These are phyloP conservation scores for Penicillium maclennaniae DNA, from an alignment of 495 filamentous ascomycete genomes.

Conservation along the genomic window DNA sequence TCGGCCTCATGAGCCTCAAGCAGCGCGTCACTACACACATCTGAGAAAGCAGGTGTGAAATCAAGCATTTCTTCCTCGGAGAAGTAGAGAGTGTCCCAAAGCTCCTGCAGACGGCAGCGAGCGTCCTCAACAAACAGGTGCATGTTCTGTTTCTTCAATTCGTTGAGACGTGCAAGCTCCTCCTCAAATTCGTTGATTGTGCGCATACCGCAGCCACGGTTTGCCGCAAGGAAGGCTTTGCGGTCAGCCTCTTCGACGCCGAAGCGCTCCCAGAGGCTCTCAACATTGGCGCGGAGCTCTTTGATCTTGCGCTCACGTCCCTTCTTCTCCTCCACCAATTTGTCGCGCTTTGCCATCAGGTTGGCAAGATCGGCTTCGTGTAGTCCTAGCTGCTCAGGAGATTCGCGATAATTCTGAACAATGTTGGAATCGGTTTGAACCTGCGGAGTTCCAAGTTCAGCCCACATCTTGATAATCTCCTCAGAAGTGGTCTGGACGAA, in stretches of 20 bases:
- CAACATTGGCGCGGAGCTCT: constrained; percentile 69
- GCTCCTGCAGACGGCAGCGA: constrained; percentile 79
- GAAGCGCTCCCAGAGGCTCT: constrained; percentile 84
- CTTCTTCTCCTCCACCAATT: constrained; percentile 89
- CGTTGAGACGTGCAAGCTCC: constrained; percentile 78
- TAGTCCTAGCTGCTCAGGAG: constrained; percentile 89
- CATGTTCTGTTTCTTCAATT: constrained; percentile 90
- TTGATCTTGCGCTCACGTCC: constrained; percentile 75
- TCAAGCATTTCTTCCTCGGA: constrained; percentile 98
- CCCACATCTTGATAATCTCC: constrained; percentile 91
- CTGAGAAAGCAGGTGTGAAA: constrained; percentile 90
- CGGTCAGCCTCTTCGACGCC: constrained; percentile 75
- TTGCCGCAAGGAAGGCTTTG: constrained; percentile 70
- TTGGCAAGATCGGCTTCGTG: constrained; percentile 77
- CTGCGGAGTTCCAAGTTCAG: constrained; percentile 87
- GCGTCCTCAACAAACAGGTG: constrained; percentile 95
- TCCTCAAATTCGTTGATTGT: constrained; percentile 94
- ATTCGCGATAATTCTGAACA: constrained; percentile 80
- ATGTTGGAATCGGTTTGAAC: constrained; percentile 85
- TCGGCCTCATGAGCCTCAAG: constrained; percentile 87
- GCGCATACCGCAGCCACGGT: constrained; percentile 76
- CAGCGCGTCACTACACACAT: constrained; percentile 78
- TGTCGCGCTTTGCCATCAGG: constrained; percentile 70
- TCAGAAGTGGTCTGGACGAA: constrained; percentile 72
- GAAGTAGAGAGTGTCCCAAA: constrained; percentile 91